phyloP scores from a whole-genome alignment of 2,329 filamentous ascomycete genomes.

The Paraphaeosphaeria sporulosa region DNA sequence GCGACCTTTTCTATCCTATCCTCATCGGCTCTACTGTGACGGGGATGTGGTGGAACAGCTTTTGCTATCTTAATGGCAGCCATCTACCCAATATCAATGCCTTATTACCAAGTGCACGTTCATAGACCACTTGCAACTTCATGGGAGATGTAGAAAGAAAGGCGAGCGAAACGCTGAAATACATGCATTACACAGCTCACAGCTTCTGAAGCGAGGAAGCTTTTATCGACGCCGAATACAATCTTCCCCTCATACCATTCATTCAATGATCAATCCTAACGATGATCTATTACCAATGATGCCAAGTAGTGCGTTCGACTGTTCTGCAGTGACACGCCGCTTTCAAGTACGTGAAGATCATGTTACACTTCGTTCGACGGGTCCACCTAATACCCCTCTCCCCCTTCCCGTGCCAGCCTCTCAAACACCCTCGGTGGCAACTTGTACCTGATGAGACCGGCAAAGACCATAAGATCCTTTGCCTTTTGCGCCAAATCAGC shows the following conservation, averaged over 20 bases:
- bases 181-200: not conserved
- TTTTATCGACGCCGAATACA: not conserved
- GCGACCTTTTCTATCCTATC: not conserved
- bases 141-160: too few species aligned
- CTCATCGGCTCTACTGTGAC: not conserved
- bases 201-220: not conserved
- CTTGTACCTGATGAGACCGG: constrained; percentile 89
- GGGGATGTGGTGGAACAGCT: not conserved
- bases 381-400: constrained; percentile 36
- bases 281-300: not conserved
- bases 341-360: not conserved
- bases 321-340: not conserved
- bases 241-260: not conserved
- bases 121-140: too few species aligned
- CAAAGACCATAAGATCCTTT: constrained; percentile 91
- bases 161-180: not conserved
- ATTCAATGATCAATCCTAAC: not conserved
- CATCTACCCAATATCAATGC: too few species aligned
- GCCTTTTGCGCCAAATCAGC: constrained; percentile 80
- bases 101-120: too few species aligned
- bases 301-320: not conserved
- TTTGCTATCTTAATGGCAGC: not conserved
- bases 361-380: not conserved
- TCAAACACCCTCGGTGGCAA: constrained; percentile 88
- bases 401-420: constrained; percentile 79